These are phyloP conservation scores for Reutealis trisperma DNA, from an alignment of 345 rosid species.

Conservation along the genomic window DNA sequence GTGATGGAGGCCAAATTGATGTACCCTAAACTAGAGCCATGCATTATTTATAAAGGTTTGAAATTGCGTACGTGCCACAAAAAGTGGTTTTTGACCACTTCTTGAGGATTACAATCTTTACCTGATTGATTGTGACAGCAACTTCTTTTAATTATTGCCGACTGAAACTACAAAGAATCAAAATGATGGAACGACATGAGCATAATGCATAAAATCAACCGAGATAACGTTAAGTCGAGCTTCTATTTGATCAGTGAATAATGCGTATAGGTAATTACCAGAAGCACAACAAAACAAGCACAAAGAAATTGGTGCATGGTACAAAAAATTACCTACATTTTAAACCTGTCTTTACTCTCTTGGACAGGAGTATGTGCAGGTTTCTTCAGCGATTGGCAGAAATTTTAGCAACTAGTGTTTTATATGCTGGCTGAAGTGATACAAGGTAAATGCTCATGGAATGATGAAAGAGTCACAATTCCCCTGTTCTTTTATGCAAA, in stretches of 20 bases:
- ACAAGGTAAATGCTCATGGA: not conserved
- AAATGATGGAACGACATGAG: not conserved
- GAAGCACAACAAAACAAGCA: constrained; percentile 11
- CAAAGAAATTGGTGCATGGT: not conserved
- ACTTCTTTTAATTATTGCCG: not conserved
- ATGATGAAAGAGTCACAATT: not conserved
- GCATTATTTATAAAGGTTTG: not conserved
- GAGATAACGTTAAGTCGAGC: not conserved
- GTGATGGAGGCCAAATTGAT: not conserved
- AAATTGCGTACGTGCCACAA: not conserved
- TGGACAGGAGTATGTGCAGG: not conserved
- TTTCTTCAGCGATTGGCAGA: not conserved
- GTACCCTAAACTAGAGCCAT: not conserved
- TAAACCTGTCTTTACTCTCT: not conserved
- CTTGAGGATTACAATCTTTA: not conserved
- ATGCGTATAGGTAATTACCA: not conserved
- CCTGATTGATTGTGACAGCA: not conserved
- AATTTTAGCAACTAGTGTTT: constrained; percentile 7
- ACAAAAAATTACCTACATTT: not conserved
- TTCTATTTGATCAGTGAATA: not conserved
- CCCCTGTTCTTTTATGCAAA: not conserved
- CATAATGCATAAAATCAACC: not conserved
- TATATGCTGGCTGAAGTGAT: not conserved
- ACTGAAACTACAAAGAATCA: not conserved
- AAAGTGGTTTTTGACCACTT: not conserved